Base-by-base conservation (phyloP, 2,329 filamentous ascomycete genomes). In the Thielaviopsis ethacetica region DNA sequence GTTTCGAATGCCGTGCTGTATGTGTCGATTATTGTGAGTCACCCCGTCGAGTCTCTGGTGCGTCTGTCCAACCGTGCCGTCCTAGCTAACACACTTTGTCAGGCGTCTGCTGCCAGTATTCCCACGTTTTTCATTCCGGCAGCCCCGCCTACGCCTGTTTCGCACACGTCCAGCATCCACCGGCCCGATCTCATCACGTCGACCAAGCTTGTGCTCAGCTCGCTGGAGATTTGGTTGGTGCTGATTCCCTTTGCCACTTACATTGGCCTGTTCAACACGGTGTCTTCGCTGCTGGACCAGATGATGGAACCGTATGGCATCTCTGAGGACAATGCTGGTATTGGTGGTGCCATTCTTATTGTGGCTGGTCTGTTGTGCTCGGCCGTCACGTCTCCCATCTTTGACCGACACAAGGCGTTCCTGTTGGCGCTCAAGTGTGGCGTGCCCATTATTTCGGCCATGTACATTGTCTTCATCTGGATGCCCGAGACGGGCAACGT, bases 181-280 rank as follows among this genome's bases (percentile, higher is more conserved):
- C 84, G 84, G 66, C 71, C 77, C 30, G 66, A 71, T 9, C 69
- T 85, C 19, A 69, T 69, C 67, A 76, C 63, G 62, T 88, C 72
- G 2, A 62, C 80, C 24, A 67, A 73, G 7, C 77, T 79, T 19
- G 70, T 91, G 52, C 52, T 63, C 24, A 67, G 77, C 53, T 86
- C 82, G 5, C 74, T 79, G 19, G 84, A 91, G 67, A 85, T 95
- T 71, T 95, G 84, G 78, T 78, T 95, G 63, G 72, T 96, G 63
- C 74, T 91, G 62, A 66, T 91, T 61, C 85, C 91, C n/a, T 97
- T 91, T 72, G 73, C 80, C 63, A 71, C 91, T 65, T 95, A 90
- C 70, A 88, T 95, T 62, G 90, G 86, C 65, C 85, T 93, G 73
- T 98, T 98, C 82, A 97, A 97, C 76, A 86, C 86, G 64, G 76